These are phyloP conservation scores for Rutstroemia sp. DNA, from an alignment of 2,329 filamentous ascomycete genomes.

Conservation along the genomic window DNA sequence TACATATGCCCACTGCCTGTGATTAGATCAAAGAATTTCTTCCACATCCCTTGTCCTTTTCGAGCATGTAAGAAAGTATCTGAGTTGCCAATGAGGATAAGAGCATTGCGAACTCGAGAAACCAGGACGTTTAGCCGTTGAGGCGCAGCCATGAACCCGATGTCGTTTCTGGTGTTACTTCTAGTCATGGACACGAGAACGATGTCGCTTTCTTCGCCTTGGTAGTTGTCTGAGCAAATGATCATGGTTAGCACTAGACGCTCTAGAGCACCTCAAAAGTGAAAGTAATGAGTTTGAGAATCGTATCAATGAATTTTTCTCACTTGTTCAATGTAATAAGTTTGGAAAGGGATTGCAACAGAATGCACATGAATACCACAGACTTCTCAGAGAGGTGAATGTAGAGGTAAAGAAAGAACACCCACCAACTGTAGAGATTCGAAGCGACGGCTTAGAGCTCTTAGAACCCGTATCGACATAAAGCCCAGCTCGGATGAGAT, in stretches of 20 bases:
- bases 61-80: conserved; percentile 54
- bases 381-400: too few relatives aligned
- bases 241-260: too few relatives aligned
- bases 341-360: too few relatives aligned
- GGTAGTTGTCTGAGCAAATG: conserved; percentile 57
- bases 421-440: conserved; percentile 63
- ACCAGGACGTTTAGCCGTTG: conserved; percentile 65
- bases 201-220: conserved; percentile 70
- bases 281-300: too few relatives aligned
- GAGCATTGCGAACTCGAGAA: conserved; percentile 54
- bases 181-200: conserved; percentile 61
- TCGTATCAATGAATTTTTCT: too few relatives aligned
- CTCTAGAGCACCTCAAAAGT: too few relatives aligned
- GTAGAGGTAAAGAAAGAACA: conserved; percentile 3
- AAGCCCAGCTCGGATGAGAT: conserved; percentile 56
- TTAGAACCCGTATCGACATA: conserved; percentile 41
- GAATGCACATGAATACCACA: too few relatives aligned
- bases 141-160: conserved; percentile 61
- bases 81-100: conserved; percentile 66
- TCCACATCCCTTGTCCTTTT: conserved; percentile 52
- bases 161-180: conserved; percentile 55
- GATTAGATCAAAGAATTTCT: conserved; percentile 47
- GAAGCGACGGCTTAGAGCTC: conserved; percentile 43
- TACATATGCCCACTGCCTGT: conserved; percentile 44
- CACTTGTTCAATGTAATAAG: too few relatives aligned